These are phyloP conservation scores for Penicillium canescens DNA, from an alignment of 495 filamentous ascomycete species.

Conservation along the genomic window DNA sequence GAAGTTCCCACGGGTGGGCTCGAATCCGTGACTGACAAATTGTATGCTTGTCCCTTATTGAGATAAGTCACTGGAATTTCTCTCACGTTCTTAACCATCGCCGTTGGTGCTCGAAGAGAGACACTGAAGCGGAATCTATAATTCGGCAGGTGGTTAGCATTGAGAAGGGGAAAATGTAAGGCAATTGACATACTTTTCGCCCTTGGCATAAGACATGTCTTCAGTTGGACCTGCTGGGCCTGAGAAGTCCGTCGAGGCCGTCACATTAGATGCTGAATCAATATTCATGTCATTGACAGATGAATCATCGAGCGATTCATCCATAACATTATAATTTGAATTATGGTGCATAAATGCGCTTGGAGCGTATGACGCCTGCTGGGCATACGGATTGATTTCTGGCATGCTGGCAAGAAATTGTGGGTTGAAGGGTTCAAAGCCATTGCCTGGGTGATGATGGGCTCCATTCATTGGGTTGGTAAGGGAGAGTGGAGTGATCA, in stretches of 20 bases:
- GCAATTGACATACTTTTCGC: slow-evolving; percentile 49
- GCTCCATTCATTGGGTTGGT: slow-evolving; percentile 60
- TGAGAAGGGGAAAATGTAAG: background rate
- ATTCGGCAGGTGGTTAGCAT: slow-evolving; percentile 15
- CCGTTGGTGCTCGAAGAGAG: slow-evolving; percentile 88
- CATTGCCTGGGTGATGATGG: slow-evolving; percentile 30
- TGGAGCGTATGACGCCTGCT: slow-evolving; percentile 69
- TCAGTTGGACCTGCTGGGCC: slow-evolving; percentile 11
- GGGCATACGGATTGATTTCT: slow-evolving; percentile 71
- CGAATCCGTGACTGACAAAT: slow-evolving; percentile 71
- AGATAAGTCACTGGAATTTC: slow-evolving; percentile 95
- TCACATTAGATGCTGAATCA: slow-evolving; percentile 28
- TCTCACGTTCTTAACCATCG: slow-evolving; percentile 85
- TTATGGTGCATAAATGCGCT: slow-evolving; percentile 78
- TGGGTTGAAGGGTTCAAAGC: slow-evolving; percentile 61
- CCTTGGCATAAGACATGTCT: slow-evolving; percentile 27
- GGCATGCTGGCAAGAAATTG: slow-evolving; percentile 68
- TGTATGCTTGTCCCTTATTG: slow-evolving; percentile 95
- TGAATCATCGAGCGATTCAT: slow-evolving; percentile 60
- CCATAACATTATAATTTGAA: slow-evolving; percentile 75
- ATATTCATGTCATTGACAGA: slow-evolving; percentile 52
- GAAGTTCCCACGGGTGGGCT: slow-evolving; percentile 47
- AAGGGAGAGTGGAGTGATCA: slow-evolving; percentile 84
- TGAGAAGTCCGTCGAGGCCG: slow-evolving; percentile 26
- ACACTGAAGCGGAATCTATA: slow-evolving; percentile 87